Percentiles rank a stretch among this genome's conserved stretches.
phyloP scores from a whole-genome alignment of 495 filamentous ascomycete species.

The Collariella sp. region DNA sequence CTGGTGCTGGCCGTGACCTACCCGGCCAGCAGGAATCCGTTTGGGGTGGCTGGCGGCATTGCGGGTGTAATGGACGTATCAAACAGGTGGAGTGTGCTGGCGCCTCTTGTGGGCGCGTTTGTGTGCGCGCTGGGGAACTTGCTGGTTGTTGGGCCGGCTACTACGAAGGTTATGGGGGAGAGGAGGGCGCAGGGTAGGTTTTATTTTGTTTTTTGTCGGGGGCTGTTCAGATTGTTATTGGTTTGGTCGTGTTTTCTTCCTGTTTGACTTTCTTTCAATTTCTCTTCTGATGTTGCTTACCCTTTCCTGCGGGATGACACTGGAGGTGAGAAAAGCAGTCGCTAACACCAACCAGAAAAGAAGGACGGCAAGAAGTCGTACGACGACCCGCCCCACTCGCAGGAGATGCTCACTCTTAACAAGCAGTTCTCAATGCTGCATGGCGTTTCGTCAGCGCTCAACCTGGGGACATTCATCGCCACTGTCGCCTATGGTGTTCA shows the following conservation, averaged over 20 bases:
- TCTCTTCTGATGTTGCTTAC: too few species aligned
- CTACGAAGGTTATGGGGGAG: constrained; percentile 61
- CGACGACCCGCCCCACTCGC: constrained; percentile 62
- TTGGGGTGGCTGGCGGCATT: constrained; percentile 34
- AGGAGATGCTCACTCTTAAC: constrained; percentile 76
- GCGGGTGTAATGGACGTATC: constrained; percentile 46
- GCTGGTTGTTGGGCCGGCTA: constrained; percentile 59
- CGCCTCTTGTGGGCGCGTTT: constrained; percentile 58
- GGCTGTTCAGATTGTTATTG: background rate
- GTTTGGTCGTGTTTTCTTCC: background rate
- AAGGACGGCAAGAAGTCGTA: constrained; percentile 76
- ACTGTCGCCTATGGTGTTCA: constrained; percentile 66
- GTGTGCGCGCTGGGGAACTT: constrained; percentile 58
- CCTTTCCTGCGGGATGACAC: too few species aligned
- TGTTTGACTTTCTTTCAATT: too few species aligned
- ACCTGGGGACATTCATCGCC: constrained; percentile 56
- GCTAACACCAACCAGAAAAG: constrained; percentile 23
- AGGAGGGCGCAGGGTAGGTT: constrained; percentile 64
- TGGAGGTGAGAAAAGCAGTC: background rate
- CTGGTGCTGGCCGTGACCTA: constrained; percentile 71
- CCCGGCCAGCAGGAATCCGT: constrained; percentile 40
- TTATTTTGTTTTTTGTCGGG: background rate
- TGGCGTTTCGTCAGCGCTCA: constrained; percentile 65
- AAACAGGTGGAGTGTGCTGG: constrained; percentile 50
- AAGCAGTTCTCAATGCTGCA: constrained; percentile 71